Evolutionary conservation across 2,329 filamentous ascomycete species (phyloP).

Genomic region (Sporothrix pseudoabietina): DNA sequence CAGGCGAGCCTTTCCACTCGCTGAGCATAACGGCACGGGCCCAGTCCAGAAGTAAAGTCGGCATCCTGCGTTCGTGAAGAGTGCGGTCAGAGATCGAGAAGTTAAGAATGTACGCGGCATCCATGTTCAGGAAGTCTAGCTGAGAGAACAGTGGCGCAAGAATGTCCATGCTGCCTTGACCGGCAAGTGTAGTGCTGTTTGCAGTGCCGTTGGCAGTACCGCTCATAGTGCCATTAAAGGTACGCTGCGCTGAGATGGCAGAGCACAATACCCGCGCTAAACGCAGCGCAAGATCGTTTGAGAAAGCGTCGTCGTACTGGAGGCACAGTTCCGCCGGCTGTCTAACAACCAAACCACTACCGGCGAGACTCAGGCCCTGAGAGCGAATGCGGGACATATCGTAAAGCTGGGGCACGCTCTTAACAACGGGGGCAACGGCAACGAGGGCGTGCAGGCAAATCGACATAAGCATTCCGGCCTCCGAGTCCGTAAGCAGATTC

Average conservation of each 20-base stretch:
- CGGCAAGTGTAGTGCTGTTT: neutral
- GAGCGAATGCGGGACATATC: conserved; percentile 64
- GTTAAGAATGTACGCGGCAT: conserved; percentile 49
- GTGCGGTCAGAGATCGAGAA: conserved; percentile 56
- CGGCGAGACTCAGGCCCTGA: conserved; percentile 54
- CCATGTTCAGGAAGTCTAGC: conserved; percentile 55
- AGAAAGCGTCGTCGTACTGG: conserved; percentile 65
- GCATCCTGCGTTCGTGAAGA: conserved; percentile 59
- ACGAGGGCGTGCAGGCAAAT: conserved; percentile 66
- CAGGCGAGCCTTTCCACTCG: conserved; percentile 77
- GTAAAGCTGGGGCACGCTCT: conserved; percentile 52
- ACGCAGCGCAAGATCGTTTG: conserved; percentile 61
- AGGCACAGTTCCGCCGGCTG: conserved; percentile 57
- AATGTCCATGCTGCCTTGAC: conserved; percentile 44
- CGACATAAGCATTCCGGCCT: conserved; percentile 58
- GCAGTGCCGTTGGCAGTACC: neutral
- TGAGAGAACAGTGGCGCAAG: conserved; percentile 55
- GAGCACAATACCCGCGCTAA: conserved; percentile 61
- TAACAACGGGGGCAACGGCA: conserved; percentile 57
- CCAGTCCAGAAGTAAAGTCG: conserved; percentile 68
- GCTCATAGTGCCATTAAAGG: conserved; percentile 50
- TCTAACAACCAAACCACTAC: conserved; percentile 49
- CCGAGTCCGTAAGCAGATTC: conserved; percentile 48
- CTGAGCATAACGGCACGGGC: conserved; percentile 72
- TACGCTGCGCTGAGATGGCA: conserved; percentile 57